Conservation (phyloP, 345 rosid species). For the Aquilaria sinensis region DNA sequence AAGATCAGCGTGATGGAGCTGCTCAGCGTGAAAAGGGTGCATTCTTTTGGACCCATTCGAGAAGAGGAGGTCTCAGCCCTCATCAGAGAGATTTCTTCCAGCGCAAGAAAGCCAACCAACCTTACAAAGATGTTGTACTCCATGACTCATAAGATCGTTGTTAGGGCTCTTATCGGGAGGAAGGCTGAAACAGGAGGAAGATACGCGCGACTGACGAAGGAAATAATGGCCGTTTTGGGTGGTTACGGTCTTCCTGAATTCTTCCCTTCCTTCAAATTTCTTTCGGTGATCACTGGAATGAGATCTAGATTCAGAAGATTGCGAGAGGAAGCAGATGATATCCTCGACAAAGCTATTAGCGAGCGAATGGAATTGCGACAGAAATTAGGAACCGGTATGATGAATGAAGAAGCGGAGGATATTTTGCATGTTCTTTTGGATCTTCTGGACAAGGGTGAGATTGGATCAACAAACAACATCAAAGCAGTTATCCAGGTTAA, state of each 20-base stretch:
- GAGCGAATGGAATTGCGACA: not conserved
- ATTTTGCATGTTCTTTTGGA: not conserved
- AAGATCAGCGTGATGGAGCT: slow-evolving; percentile 19
- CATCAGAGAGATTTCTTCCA: not conserved
- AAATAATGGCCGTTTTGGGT: not conserved
- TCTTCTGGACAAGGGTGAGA: not conserved
- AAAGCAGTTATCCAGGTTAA: not conserved
- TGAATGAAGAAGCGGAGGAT: not conserved
- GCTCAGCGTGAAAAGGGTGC: slow-evolving; percentile 19
- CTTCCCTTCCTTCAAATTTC: not conserved
- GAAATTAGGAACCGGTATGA: too few species aligned
- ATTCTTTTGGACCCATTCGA: slow-evolving; percentile 21
- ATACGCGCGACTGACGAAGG: not conserved
- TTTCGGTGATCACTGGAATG: too few species aligned
- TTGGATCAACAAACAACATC: not conserved
- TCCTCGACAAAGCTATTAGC: not conserved
- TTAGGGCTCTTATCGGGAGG: not conserved
- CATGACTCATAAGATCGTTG: not conserved
- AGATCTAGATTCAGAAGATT: not conserved
- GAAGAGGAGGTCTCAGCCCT: slow-evolving; percentile 17
- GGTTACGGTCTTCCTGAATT: not conserved
- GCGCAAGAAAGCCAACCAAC: not conserved
- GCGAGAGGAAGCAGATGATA: not conserved
- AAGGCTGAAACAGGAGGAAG: not conserved
- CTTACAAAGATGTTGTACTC: not conserved